phyloP scores from a whole-genome alignment of 257 asterid genomes.

The Phtheirospermum japonicum region DNA sequence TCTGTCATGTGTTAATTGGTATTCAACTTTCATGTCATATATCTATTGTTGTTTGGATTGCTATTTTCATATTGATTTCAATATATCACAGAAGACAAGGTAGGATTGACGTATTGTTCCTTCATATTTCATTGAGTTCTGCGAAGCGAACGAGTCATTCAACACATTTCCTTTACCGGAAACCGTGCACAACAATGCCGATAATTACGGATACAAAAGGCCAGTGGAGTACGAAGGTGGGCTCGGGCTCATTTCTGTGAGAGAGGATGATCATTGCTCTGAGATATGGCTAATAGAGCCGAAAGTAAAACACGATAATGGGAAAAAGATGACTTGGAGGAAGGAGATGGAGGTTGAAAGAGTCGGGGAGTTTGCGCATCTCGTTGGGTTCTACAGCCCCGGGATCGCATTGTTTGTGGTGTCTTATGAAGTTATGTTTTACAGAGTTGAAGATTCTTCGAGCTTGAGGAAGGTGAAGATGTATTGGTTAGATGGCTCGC shows the following conservation, averaged over 20 bases:
- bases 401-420: not conserved
- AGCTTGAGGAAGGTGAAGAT: not conserved
- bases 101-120: too few relatives aligned
- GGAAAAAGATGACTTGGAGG: too few relatives aligned
- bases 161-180: not conserved
- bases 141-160: not conserved
- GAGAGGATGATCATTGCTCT: not conserved
- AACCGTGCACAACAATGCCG: not conserved
- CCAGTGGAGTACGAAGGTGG: not conserved
- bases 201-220: not conserved
- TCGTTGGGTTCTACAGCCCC: not conserved
- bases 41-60: too few relatives aligned
- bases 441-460: not conserved
- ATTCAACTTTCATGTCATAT: too few relatives aligned
- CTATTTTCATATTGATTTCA: too few relatives aligned
- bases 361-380: not conserved
- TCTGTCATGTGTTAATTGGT: too few relatives aligned
- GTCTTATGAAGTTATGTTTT: not conserved
- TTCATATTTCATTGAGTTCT: not conserved
- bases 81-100: too few relatives aligned
- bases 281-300: not conserved
- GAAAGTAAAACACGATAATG: too few relatives aligned
- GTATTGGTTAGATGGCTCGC: not conserved
- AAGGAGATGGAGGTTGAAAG: not conserved
- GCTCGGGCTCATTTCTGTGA: not conserved